These are phyloP conservation scores for Diaporthe ilicicola DNA, from an alignment of 2,329 filamentous ascomycete genomes.

Conservation along the genomic window DNA sequence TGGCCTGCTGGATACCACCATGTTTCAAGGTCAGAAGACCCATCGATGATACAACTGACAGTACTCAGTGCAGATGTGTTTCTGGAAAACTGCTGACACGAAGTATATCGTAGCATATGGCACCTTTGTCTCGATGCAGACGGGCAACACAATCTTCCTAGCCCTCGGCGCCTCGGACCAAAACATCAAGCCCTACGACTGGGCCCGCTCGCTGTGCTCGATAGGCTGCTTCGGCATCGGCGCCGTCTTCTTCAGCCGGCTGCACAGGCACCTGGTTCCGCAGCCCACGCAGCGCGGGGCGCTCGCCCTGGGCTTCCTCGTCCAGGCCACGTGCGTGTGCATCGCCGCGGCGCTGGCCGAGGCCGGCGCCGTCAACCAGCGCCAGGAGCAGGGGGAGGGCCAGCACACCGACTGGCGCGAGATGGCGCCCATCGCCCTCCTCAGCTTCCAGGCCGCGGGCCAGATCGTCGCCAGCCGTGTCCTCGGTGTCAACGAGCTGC, in stretches of 20 bases:
- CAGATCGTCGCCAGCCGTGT: constrained; percentile 60
- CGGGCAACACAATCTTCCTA: constrained; percentile 53
- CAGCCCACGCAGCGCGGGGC: constrained; percentile 21
- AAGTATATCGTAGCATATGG: constrained; percentile 45
- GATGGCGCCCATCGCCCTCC: constrained; percentile 45
- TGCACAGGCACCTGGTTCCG: constrained; percentile 38
- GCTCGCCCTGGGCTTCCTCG: constrained; percentile 27
- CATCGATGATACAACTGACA: too few relatives aligned
- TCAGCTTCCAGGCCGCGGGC: constrained; percentile 63
- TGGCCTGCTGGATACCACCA: constrained; percentile 35
- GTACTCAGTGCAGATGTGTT: too few relatives aligned
- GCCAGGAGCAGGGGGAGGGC: not conserved
- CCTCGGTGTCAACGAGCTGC: constrained; percentile 61
- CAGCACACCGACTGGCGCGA: constrained; percentile 29
- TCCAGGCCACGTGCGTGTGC: constrained; percentile 27
- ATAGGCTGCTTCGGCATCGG: constrained; percentile 53
- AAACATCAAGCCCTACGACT: constrained; percentile 50
- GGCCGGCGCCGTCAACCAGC: constrained; percentile 18
- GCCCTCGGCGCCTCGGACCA: constrained; percentile 50
- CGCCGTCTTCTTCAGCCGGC: constrained; percentile 48
- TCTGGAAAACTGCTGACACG: not conserved
- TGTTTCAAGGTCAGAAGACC: constrained; percentile 34
- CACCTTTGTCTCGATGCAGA: constrained; percentile 53
- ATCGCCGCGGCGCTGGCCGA: constrained; percentile 29
- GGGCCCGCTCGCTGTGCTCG: constrained; percentile 52